Evolutionary conservation across 352 stramenopile species (phyloP).

Genomic region (Plasmopara muralis): DNA sequence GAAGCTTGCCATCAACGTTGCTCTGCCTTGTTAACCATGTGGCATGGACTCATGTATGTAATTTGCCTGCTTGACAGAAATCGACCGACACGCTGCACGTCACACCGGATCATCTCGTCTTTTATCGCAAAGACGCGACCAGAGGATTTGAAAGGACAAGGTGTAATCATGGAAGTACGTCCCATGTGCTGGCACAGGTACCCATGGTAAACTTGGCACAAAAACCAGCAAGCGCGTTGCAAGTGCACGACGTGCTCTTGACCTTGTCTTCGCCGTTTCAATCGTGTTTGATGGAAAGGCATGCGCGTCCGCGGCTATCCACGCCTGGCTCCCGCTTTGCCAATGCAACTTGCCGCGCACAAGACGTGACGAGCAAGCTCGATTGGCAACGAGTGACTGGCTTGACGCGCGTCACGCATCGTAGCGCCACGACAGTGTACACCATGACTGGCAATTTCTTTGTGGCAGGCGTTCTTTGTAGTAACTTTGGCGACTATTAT

Average conservation of each 20-base stretch:
- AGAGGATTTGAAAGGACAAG: neutral
- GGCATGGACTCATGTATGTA: conserved; percentile 13
- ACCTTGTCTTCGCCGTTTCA: conserved; percentile 12
- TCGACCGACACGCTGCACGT: conserved; percentile 28
- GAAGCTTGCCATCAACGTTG: neutral
- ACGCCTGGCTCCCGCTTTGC: conserved; percentile 1
- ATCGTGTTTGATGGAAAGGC: conserved; percentile 2
- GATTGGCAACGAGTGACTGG: conserved; percentile 20
- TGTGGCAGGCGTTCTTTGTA: conserved; percentile 61
- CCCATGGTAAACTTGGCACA: conserved; percentile 23
- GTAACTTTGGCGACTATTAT: conserved; percentile 75
- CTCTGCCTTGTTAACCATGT: no score
- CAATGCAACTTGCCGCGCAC: neutral
- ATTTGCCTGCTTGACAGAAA: conserved; percentile 13
- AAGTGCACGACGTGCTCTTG: conserved; percentile 42
- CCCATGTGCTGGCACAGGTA: conserved; percentile 2
- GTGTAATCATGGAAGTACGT: neutral
- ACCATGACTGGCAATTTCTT: conserved; percentile 60
- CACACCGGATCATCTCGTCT: conserved; percentile 48
- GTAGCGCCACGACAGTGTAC: conserved; percentile 51
- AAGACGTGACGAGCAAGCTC: conserved; percentile 2
- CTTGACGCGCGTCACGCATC: conserved; percentile 21
- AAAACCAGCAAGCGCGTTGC: conserved; percentile 43
- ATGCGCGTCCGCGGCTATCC: conserved; percentile 23
- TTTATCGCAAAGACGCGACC: conserved; percentile 1